Conservation (phyloP, 2,329 filamentous ascomycete genomes). For the Colletotrichum sp. region DNA sequence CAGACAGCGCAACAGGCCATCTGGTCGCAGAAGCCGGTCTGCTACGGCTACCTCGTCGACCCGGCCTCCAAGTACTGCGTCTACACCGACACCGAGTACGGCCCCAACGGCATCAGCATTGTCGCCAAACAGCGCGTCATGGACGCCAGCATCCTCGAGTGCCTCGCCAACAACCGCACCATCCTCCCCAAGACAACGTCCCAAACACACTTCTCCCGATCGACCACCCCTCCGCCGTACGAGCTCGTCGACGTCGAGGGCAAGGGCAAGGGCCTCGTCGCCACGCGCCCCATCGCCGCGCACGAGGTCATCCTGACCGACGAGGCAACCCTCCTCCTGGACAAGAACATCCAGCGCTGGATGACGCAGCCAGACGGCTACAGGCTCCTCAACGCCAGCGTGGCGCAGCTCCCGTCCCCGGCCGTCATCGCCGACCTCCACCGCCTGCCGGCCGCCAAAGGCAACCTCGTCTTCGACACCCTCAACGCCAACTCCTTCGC, state of each 20-base stretch:
- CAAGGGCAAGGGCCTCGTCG: constrained; percentile 37
- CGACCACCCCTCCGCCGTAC: constrained; percentile 23
- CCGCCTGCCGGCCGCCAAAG: constrained; percentile 13
- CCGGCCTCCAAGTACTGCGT: constrained; percentile 26
- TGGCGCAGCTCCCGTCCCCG: constrained; percentile 29
- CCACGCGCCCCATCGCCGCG: constrained; percentile 31
- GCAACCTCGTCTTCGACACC: constrained; percentile 36
- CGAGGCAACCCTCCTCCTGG: constrained; percentile 32
- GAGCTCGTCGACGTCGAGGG: constrained; percentile 30
- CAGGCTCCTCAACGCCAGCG: constrained; percentile 30
- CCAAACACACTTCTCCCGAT: background rate
- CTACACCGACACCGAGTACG: constrained; percentile 30
- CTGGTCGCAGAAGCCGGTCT: constrained; percentile 30
- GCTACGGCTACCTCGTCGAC: constrained; percentile 14
- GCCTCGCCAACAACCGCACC: constrained; percentile 25
- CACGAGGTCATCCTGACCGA: constrained; percentile 40
- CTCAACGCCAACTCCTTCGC: constrained; percentile 33
- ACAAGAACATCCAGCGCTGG: constrained; percentile 34
- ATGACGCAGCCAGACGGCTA: constrained; percentile 29
- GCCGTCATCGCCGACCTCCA: constrained; percentile 28
- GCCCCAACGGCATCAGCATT: constrained; percentile 34
- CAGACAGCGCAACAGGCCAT: background rate
- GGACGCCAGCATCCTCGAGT: constrained; percentile 28
- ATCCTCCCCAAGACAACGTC: background rate
- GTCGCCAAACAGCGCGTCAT: constrained; percentile 37